These are phyloP conservation scores for Paramyrothecium roridum DNA, from an alignment of 2,329 filamentous ascomycete genomes.

Conservation along the genomic window DNA sequence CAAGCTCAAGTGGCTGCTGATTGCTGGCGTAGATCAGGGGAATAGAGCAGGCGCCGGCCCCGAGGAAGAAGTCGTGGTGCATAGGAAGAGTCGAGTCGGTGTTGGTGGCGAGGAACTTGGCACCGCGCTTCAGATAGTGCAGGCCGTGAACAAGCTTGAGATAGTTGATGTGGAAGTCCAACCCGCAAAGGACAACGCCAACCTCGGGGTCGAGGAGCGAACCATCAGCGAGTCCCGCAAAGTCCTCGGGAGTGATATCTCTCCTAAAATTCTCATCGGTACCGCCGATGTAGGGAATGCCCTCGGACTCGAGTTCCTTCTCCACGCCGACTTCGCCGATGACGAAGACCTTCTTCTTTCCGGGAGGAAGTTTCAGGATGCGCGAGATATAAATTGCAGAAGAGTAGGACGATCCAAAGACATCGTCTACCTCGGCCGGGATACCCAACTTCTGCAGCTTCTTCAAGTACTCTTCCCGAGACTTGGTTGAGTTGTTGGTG, in stretches of 20 bases:
- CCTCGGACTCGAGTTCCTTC: constrained; percentile 77
- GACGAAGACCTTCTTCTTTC: constrained; percentile 91
- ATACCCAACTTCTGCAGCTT: constrained; percentile 84
- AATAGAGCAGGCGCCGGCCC: constrained; percentile 78
- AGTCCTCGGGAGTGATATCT: constrained; percentile 79
- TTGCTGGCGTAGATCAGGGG: constrained; percentile 72
- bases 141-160: constrained; percentile 82
- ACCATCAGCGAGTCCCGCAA: constrained; percentile 70
- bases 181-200: constrained; percentile 80
- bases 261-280: constrained; percentile 76
- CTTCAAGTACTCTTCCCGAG: constrained; percentile 85
- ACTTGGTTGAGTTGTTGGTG: constrained; percentile 99
- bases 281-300: constrained; percentile 77
- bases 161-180: constrained; percentile 96
- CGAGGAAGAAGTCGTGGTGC: constrained; percentile 81
- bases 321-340: constrained; percentile 91
- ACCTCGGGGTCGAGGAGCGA: constrained; percentile 81
- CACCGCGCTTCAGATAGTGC: constrained; percentile 81
- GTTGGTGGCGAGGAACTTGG: constrained; percentile 89
- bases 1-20: constrained; percentile 71
- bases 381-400: constrained; percentile 93
- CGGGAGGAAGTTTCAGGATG: constrained; percentile 74
- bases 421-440: constrained; percentile 76
- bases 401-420: constrained; percentile 95
- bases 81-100: constrained; percentile 85